Base-by-base conservation (phyloP, 2,329 filamentous ascomycete species). In the Zymoseptoria ardabiliae region DNA sequence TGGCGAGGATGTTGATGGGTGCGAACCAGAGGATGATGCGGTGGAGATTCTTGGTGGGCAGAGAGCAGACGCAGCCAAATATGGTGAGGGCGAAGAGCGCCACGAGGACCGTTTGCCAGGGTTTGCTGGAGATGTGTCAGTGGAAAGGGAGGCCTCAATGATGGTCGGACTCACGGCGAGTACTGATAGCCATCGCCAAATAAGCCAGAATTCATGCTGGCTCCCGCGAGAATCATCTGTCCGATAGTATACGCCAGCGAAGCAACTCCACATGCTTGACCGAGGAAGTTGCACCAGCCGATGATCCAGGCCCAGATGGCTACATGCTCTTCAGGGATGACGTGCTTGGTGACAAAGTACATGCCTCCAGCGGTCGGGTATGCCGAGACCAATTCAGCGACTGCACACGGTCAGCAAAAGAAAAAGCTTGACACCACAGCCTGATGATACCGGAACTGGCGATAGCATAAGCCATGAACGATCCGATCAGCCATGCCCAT, bases 281-380 rank as follows among this genome's bases (percentile, higher is more conserved):
- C 84, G 0, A 87, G 76, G 30, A 87, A 79, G 63, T 87, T 87
- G 68, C 82, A 84, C 84, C 84, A 86, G n/a, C 84, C 84, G 58
- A 86, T 83, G 50, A 86, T 76, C 84, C 84, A 87, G 0, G 83
- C 80, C 77, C 83, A 86, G 11, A 85, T 79, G 1, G 85, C 81
- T 28, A 85, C 82, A 68, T 85, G 80, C 58, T 84, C 78, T 17
- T 77, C 74, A 8, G 84, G 84, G 1, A 86, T 83, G 35, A 87
- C 83, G 68, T 85, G 81, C 66, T 86, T 86, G 9, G 83, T 85
- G 35, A 86, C 83, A 69, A 86, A 87, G 71, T 87, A 87, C 83
- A 87, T 86, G 2, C 85, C 85, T 20, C 84, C 84, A 2, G 84
- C 84, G 1, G 85, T 87, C 35, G 85, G 85, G 72, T 87, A 87